Evolutionary conservation across 2,329 filamentous ascomycete species (phyloP).

Genomic region (Paracoccidioides lutzii): DNA sequence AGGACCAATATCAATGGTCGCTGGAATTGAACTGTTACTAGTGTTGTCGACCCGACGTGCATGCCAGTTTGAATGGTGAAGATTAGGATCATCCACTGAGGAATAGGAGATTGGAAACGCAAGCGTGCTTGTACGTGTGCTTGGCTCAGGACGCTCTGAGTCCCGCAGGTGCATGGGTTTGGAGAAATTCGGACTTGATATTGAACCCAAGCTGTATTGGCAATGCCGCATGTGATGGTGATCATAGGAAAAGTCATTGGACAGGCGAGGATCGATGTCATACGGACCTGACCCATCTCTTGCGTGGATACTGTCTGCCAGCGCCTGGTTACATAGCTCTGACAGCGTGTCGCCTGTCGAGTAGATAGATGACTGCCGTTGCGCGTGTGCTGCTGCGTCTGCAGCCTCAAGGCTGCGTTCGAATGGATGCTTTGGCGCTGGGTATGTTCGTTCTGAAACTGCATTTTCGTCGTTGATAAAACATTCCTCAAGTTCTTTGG

Average conservation of each 20-base stretch:
- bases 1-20: not conserved
- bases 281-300: not conserved
- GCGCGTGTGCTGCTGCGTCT: not conserved
- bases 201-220: not conserved
- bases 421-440: not conserved
- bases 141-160: not conserved
- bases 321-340: not conserved
- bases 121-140: not conserved
- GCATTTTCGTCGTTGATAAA: not conserved
- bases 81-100: not conserved
- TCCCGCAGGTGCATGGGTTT: not conserved
- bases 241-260: not conserved
- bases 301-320: too few relatives aligned
- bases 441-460: not conserved
- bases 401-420: not conserved
- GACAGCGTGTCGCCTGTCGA: not conserved
- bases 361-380: not conserved
- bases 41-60: not conserved
- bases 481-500: not conserved
- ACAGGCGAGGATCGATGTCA: not conserved
- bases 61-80: not conserved
- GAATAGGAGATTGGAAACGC: not conserved
- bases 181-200: conserved; percentile 9
- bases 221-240: not conserved
- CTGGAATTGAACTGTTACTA: not conserved